Conservation (phyloP, 2,329 filamentous ascomycete species). For the Chaetomium strumarium region DNA sequence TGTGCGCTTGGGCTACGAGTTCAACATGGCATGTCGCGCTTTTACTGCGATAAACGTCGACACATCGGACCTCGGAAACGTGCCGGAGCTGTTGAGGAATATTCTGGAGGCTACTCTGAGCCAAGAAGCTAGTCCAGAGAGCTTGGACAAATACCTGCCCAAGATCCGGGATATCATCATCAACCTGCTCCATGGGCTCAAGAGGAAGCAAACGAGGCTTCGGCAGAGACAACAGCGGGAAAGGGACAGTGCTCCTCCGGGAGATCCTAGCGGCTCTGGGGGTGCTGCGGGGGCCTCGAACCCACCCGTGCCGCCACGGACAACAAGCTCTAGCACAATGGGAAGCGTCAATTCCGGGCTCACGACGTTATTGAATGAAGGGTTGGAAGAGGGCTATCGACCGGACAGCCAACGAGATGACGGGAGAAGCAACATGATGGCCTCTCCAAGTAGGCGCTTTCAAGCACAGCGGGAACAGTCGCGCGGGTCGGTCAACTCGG, state of each 20-base stretch:
- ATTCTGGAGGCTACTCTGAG: conserved; percentile 95
- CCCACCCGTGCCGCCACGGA: conserved; percentile 42
- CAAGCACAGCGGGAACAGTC: conserved; percentile 46
- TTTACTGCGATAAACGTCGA: conserved; percentile 97
- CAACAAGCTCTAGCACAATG: conserved; percentile 54
- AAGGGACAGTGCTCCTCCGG: conserved; percentile 37
- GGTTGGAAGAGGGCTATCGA: conserved; percentile 47
- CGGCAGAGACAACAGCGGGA: conserved; percentile 57
- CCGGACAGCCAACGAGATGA: conserved; percentile 35
- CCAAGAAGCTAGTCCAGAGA: conserved; percentile 90
- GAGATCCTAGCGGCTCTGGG: conserved; percentile 22
- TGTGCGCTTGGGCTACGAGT: conserved; percentile 94
- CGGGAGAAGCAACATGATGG: conserved; percentile 26
- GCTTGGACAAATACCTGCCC: conserved; percentile 87
- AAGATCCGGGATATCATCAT: conserved; percentile 98
- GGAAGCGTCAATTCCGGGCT: conserved; percentile 53
- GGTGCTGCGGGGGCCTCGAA: conserved; percentile 29
- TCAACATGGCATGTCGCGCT: conserved; percentile 96
- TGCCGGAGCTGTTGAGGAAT: conserved; percentile 80
- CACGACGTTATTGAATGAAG: conserved; percentile 55
- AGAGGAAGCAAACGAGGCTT: conserved; percentile 92
- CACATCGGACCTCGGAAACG: conserved; percentile 87
- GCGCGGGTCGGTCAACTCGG: conserved; percentile 45
- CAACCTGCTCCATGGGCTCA: conserved; percentile 89
- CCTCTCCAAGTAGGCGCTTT: conserved; percentile 46